Conservation (phyloP, 176 grass and related monocot species). For the Zea mays region Zm-B73-REFERENCE-NAM-5.0 NC_050097.1:118205001-118205500, state of each 20-base stretch:
- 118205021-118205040: background rate
- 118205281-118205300: constrained; percentile 68
- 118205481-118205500: constrained; percentile 89
- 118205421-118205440: constrained; percentile 85
- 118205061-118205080: constrained; percentile 38
- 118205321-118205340: constrained; percentile 59
- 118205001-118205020: background rate
- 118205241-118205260: constrained; percentile 60
- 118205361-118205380: constrained; percentile 72
- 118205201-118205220: background rate
- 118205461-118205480: constrained; percentile 97
- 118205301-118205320: constrained; percentile 68
- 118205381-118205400: constrained; percentile 72
- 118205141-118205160: constrained; percentile 68
- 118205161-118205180: background rate
- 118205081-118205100: constrained; percentile 53
- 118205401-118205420: constrained; percentile 72
- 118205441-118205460: constrained; percentile 90
- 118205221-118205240: background rate
- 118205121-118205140: constrained; percentile 88
- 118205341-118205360: constrained; percentile 64
- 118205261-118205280: constrained; percentile 63
- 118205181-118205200: background rate
- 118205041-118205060: constrained; percentile 10
- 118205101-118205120: constrained; percentile 85